Percentiles rank a stretch among this genome's conserved stretches.
Evolutionary conservation across 805 yeast genomes (phyloP).

Genomic region (Spencermartinsiella europaea): DNA sequence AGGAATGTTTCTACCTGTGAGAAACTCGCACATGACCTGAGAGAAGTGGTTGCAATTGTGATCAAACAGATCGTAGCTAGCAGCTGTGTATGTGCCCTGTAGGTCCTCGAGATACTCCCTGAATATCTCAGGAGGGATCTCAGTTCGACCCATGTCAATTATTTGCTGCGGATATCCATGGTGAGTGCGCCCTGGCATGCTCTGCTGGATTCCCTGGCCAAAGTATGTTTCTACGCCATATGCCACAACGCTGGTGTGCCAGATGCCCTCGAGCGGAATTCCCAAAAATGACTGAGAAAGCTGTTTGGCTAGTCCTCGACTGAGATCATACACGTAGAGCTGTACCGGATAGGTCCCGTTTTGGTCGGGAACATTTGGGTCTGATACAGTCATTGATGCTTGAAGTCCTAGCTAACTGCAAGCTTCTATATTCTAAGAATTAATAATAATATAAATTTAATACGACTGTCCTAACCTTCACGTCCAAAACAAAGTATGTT

Average conservation of each 20-base stretch:
- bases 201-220: constrained; percentile 51
- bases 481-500: too few species aligned
- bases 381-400: too few species aligned
- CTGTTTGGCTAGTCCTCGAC: constrained; percentile 53
- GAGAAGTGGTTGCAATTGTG: constrained; percentile 69
- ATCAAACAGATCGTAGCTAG: constrained; percentile 50
- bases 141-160: constrained; percentile 50
- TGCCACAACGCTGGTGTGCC: constrained; percentile 55
- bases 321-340: constrained; percentile 59
- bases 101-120: constrained; percentile 51
- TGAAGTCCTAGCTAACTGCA: too few species aligned
- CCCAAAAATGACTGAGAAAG: constrained; percentile 51
- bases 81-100: constrained; percentile 41
- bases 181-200: constrained; percentile 49
- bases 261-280: constrained; percentile 51
- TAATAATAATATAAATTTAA: too few species aligned
- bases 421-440: too few species aligned
- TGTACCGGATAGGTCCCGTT: constrained; percentile 36
- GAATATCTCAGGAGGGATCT: constrained; percentile 46
- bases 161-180: constrained; percentile 55
- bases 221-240: constrained; percentile 53
- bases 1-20: constrained; percentile 53
- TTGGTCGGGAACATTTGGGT: constrained; percentile 4
- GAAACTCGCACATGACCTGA: constrained; percentile 50
- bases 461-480: too few species aligned